Evolutionary conservation across 768 basidiomycete species (phyloP).

Genomic region (Porphyrellus cyaneotinctus): DNA sequence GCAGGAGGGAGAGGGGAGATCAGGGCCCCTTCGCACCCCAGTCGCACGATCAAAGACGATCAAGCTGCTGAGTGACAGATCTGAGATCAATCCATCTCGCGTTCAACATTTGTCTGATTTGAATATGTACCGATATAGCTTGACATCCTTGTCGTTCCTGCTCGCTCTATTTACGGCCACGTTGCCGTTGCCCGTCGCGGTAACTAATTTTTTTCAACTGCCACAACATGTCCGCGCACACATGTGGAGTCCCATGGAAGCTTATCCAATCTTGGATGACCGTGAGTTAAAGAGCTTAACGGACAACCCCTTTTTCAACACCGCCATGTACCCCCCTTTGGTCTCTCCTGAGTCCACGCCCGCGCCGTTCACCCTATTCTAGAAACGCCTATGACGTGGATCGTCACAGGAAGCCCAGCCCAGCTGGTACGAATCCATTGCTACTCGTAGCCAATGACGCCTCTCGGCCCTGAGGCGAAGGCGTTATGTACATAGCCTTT

Average conservation of each 20-base stretch:
- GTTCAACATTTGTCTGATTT: slow-evolving; percentile 36
- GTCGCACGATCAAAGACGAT: slow-evolving; percentile 66
- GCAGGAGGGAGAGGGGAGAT: slow-evolving; percentile 39
- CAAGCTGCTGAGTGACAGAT: slow-evolving; percentile 36
- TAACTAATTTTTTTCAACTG: slow-evolving; percentile 34
- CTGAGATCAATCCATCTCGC: slow-evolving; percentile 43
- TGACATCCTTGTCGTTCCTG: slow-evolving; percentile 41
- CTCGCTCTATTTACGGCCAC: slow-evolving; percentile 37
- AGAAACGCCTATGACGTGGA: slow-evolving; percentile 24
- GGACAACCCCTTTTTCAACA: slow-evolving; percentile 31
- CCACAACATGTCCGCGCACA: slow-evolving; percentile 33
- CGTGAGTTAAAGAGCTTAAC: slow-evolving; percentile 44
- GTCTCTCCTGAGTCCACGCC: slow-evolving; percentile 12
- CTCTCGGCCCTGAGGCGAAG: slow-evolving; percentile 12
- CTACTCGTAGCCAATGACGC: slow-evolving; percentile 2
- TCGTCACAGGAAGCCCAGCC: slow-evolving; percentile 20
- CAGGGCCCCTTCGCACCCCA: slow-evolving; percentile 41
- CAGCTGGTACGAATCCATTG: slow-evolving; percentile 1
- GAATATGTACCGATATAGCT: slow-evolving; percentile 30
- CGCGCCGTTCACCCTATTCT: slow-evolving; percentile 1
- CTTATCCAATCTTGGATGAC: slow-evolving; percentile 32
- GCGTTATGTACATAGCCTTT: slow-evolving; percentile 10
- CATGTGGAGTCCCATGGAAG: slow-evolving; percentile 36
- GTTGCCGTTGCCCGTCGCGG: slow-evolving; percentile 45
- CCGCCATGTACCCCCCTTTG: slow-evolving; percentile 15